phyloP scores from a whole-genome alignment of 1,139 yeast species.

The Yamadazyma buinensis region DNA sequence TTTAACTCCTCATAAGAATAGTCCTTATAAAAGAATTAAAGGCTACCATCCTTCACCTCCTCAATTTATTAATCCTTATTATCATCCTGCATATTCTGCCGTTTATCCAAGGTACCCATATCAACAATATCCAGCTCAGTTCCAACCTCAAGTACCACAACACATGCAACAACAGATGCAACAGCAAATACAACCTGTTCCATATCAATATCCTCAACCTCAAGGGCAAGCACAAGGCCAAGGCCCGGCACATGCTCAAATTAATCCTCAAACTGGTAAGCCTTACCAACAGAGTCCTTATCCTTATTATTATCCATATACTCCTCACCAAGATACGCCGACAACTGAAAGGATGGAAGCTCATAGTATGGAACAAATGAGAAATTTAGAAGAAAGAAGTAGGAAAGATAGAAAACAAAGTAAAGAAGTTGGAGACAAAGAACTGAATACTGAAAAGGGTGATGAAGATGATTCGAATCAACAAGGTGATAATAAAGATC shows the following conservation, averaged over 20 bases:
- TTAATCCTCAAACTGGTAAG: slow-evolving; percentile 13
- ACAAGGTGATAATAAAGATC: not conserved
- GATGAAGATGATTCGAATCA: not conserved
- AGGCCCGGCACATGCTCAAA: too few relatives aligned
- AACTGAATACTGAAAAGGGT: not conserved
- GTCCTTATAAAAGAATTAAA: slow-evolving; percentile 13
- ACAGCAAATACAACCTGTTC: too few relatives aligned
- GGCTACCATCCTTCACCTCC: slow-evolving; percentile 13
- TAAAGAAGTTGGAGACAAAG: not conserved
- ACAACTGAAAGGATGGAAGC: too few relatives aligned
- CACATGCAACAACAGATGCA: too few relatives aligned
- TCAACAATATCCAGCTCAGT: too few relatives aligned
- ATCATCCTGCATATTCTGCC: not conserved
- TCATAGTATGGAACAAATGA: too few relatives aligned
- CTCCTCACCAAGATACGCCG: slow-evolving; percentile 2
- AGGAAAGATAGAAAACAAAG: too few relatives aligned
- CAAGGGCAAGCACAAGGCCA: too few relatives aligned
- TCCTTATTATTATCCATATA: slow-evolving; percentile 1
- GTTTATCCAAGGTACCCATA: slow-evolving; percentile 3
- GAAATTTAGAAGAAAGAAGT: too few relatives aligned
- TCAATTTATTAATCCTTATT: not conserved
- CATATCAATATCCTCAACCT: too few relatives aligned
- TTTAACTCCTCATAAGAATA: slow-evolving; percentile 15
- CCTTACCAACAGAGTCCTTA: not conserved
- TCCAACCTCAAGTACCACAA: too few relatives aligned